Evolutionary conservation across 495 filamentous ascomycete species (phyloP).

Genomic region (Tuber magnatum): DNA sequence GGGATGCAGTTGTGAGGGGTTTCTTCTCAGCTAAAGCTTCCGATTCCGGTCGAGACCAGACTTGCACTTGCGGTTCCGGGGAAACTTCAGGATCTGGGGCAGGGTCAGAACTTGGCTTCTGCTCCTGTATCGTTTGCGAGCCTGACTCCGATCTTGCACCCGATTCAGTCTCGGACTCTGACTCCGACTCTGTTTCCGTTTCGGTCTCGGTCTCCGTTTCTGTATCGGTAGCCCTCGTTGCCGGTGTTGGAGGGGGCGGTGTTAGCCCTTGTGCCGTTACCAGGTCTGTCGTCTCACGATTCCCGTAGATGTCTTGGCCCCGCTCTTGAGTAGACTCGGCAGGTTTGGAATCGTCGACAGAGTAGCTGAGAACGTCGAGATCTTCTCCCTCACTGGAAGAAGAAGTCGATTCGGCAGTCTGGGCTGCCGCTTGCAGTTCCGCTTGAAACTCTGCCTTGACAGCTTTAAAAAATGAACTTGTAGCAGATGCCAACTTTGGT

Average conservation of each 20-base stretch:
- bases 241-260: neutral
- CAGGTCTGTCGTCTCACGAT: constrained; percentile 9
- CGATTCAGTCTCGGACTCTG: constrained; percentile 12
- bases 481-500: constrained; percentile 32
- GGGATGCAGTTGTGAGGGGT: constrained; percentile 11
- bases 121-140: neutral
- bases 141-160: neutral
- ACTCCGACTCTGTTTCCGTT: constrained; percentile 18
- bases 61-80: neutral
- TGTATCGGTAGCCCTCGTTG: neutral
- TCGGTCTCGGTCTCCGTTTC: constrained; percentile 24
- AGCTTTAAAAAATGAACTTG: constrained; percentile 38
- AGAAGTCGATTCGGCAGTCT: constrained; percentile 16
- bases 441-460: constrained; percentile 39
- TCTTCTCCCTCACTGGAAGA: constrained; percentile 31
- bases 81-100: neutral
- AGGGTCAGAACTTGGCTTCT: neutral
- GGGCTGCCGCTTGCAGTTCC: constrained; percentile 6
- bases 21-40: constrained; percentile 11
- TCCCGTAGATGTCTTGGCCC: constrained; percentile 4
- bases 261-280: neutral
- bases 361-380: constrained; percentile 9
- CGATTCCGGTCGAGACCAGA: neutral
- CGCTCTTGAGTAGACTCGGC: constrained; percentile 4
- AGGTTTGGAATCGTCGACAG: constrained; percentile 8